A percentile compares a stretch with the other conserved stretches of the same genome.
These are phyloP conservation scores for Coelastrella sp. DNA, from an alignment of 139 green algal species.

Conservation along the genomic window DNA sequence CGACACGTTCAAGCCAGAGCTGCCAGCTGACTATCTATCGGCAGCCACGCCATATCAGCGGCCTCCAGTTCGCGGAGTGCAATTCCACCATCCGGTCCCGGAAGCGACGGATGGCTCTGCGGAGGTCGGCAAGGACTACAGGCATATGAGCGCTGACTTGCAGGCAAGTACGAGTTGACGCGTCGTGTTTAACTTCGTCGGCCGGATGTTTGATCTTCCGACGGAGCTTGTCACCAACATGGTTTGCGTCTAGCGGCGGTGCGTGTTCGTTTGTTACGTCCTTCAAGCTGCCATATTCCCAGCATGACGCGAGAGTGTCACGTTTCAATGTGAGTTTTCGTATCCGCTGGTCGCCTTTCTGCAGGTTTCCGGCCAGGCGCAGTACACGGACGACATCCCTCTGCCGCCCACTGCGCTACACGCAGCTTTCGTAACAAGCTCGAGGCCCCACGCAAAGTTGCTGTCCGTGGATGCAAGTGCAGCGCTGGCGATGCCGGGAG, in stretches of 20 bases:
- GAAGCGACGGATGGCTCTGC: slow-evolving; percentile 50
- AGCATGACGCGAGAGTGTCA: too few relatives aligned
- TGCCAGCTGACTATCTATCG: neutral
- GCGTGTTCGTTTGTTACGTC: too few relatives aligned
- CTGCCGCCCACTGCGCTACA: slow-evolving; percentile 78
- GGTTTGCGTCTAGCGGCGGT: too few relatives aligned
- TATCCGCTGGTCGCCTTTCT: neutral
- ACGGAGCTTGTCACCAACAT: too few relatives aligned
- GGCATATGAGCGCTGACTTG: slow-evolving; percentile 85
- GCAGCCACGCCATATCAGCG: slow-evolving; percentile 64
- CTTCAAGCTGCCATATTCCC: too few relatives aligned
- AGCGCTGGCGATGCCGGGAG: slow-evolving; percentile 65
- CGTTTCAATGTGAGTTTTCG: too few relatives aligned
- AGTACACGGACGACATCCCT: slow-evolving; percentile 93
- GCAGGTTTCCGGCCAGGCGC: slow-evolving; percentile 91
- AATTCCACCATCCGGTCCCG: slow-evolving; percentile 79
- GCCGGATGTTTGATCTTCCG: too few relatives aligned
- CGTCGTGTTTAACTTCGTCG: neutral
- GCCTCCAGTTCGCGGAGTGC: slow-evolving; percentile 81
- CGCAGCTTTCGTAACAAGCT: slow-evolving; percentile 86
- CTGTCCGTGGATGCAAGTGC: slow-evolving; percentile 76
- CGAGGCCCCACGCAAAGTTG: slow-evolving; percentile 82
- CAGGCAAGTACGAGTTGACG: slow-evolving; percentile 68
- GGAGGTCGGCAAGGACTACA: slow-evolving; percentile 84
- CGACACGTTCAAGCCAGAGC: slow-evolving; percentile 28